Evolutionary conservation across 2,329 filamentous ascomycete genomes (phyloP).

Genomic region (Chrysoporthe deuterocubensis): DNA sequence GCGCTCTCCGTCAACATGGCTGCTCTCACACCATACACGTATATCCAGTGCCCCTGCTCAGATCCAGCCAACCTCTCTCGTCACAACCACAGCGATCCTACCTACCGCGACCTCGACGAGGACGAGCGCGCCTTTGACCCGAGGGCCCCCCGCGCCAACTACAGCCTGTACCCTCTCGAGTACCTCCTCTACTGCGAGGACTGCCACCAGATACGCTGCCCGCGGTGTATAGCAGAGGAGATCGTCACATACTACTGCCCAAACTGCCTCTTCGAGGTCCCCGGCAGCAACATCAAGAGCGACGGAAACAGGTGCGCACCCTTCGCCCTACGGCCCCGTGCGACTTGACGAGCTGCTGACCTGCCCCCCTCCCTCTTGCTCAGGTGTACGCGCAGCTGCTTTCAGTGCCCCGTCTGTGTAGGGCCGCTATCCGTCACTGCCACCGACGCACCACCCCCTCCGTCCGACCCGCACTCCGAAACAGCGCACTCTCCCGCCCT

Average conservation of each 20-base stretch:
- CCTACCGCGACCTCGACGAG: constrained; percentile 57
- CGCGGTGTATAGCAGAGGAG: constrained; percentile 89
- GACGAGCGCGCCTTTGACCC: constrained; percentile 86
- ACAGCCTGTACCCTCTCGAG: constrained; percentile 90
- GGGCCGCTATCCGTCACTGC: constrained; percentile 77
- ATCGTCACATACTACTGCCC: constrained; percentile 96
- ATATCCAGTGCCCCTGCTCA: constrained; percentile 69
- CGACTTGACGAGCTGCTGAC: constrained; percentile 1
- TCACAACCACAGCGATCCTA: constrained; percentile 36
- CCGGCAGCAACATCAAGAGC: constrained; percentile 86
- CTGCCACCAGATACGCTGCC: constrained; percentile 94
- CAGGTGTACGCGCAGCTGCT: constrained; percentile 92
- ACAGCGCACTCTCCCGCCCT: constrained; percentile 40
- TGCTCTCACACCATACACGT: constrained; percentile 63
- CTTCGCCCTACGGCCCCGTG: not conserved
- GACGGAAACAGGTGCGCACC: constrained; percentile 82
- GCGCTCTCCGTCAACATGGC: constrained; percentile 45
- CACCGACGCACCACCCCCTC: constrained; percentile 61
- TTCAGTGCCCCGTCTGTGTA: constrained; percentile 89
- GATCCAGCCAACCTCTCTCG: constrained; percentile 44
- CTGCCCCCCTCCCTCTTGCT: not conserved
- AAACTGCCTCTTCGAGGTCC: constrained; percentile 93
- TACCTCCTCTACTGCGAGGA: constrained; percentile 96
- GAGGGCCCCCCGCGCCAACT: constrained; percentile 81
- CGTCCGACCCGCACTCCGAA: constrained; percentile 48